These are phyloP conservation scores for Astragalus glycyphyllos DNA, from an alignment of 306 rosid species.

Conservation along the genomic window DNA sequence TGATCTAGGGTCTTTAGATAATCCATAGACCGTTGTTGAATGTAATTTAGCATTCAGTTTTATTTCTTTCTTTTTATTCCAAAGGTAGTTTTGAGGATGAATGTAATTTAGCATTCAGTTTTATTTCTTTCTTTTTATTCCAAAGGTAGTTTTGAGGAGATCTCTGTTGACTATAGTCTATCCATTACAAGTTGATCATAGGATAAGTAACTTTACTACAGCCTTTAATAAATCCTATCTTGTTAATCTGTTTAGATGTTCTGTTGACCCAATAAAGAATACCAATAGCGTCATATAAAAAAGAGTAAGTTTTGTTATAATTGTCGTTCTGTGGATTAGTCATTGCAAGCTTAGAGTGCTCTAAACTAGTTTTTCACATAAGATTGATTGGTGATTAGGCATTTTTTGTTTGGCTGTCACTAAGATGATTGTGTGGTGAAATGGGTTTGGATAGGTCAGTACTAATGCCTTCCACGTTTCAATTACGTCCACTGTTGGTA, in stretches of 20 bases:
- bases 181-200: slow-evolving; percentile 8
- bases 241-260: slow-evolving; percentile 6
- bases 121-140: neutral
- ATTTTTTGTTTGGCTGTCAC: slow-evolving; percentile 36
- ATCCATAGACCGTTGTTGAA: neutral
- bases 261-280: slow-evolving; percentile 16
- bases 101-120: slow-evolving; percentile 11
- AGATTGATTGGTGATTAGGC: slow-evolving; percentile 16
- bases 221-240: slow-evolving; percentile 13
- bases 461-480: slow-evolving; percentile 36
- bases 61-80: too few species aligned
- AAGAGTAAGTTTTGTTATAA: neutral
- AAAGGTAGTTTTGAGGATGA: slow-evolving; percentile 5
- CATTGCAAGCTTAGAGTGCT: slow-evolving; percentile 15
- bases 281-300: neutral
- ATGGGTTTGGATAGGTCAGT: slow-evolving; percentile 9
- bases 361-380: slow-evolving; percentile 25
- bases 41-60: neutral
- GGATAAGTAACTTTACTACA: slow-evolving; percentile 13
- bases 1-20: neutral
- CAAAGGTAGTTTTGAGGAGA: slow-evolving; percentile 7
- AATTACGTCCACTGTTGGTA: slow-evolving; percentile 12
- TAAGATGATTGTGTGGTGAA: slow-evolving; percentile 2
- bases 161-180: slow-evolving; percentile 17
- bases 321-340: neutral